Conservation (phyloP, 2,329 filamentous ascomycete genomes). For the Microdochium nivale region DNA sequence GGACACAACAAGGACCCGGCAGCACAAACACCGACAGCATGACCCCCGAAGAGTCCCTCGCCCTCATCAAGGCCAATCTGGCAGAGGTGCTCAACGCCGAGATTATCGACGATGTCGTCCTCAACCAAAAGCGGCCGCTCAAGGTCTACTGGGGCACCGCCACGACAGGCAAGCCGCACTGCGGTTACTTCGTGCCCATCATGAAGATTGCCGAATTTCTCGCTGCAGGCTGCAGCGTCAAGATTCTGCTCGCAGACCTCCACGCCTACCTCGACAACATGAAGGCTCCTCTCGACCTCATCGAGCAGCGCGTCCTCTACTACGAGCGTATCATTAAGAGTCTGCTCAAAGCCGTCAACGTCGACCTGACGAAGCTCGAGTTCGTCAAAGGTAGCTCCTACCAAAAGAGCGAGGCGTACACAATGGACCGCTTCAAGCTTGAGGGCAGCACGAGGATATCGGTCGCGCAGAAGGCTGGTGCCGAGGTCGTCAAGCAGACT, state of each 20-base stretch:
- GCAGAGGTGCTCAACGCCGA: conserved; percentile 77
- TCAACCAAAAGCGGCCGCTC: conserved; percentile 61
- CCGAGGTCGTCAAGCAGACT: conserved; percentile 90
- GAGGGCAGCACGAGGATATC: conserved; percentile 57
- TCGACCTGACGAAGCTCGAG: conserved; percentile 67
- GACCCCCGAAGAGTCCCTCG: conserved; percentile 53
- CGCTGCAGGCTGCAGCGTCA: conserved; percentile 73
- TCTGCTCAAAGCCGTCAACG: conserved; percentile 67
- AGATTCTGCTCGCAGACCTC: conserved; percentile 66
- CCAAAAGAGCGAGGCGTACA: conserved; percentile 65
- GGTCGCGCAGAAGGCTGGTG: conserved; percentile 74
- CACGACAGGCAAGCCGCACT: conserved; percentile 80
- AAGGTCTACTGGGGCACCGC: conserved; percentile 87
- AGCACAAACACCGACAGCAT: conserved; percentile 9
- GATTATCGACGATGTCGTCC: conserved; percentile 65
- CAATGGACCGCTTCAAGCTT: conserved; percentile 82
- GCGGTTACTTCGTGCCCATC: conserved; percentile 80
- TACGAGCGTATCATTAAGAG: conserved; percentile 71
- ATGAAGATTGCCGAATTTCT: conserved; percentile 88
- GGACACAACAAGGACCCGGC: neutral
- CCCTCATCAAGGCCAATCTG: conserved; percentile 72
- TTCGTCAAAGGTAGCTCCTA: conserved; percentile 83
- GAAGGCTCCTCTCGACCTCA: conserved; percentile 82
- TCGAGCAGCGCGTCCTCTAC: conserved; percentile 74
- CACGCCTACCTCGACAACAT: conserved; percentile 75